Evolutionary conservation across 1,284 basidiomycete species (phyloP).

Genomic region (Trametes sp.): DNA sequence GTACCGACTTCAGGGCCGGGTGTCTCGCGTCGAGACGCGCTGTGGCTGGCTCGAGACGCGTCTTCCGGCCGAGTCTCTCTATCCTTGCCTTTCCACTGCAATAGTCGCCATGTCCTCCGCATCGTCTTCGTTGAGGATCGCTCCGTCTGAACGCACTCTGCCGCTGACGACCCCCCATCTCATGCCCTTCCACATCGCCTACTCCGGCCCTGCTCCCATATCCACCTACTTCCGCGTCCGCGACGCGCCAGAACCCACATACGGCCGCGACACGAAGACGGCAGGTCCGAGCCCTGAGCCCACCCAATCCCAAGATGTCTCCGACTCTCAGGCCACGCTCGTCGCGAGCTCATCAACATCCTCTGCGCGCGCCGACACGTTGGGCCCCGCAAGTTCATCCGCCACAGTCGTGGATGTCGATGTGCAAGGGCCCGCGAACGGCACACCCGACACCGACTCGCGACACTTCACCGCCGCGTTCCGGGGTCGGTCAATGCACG

Average conservation of each 20-base stretch:
- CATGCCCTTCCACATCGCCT: slow-evolving; percentile 81
- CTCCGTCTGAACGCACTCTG: slow-evolving; percentile 31
- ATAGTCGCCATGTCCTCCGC: slow-evolving; percentile 9
- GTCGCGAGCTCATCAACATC: slow-evolving; percentile 17
- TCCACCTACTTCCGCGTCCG: slow-evolving; percentile 73
- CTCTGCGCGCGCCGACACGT: background rate
- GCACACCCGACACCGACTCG: background rate
- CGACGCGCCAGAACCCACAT: slow-evolving; percentile 46
- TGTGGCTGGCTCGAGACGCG: background rate
- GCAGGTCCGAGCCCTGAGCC: background rate
- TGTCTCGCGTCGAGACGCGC: slow-evolving; percentile 16
- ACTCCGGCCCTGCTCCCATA: slow-evolving; percentile 74
- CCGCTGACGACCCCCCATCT: slow-evolving; percentile 61
- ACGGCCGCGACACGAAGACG: slow-evolving; percentile 39
- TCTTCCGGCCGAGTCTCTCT: background rate
- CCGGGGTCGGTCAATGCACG: slow-evolving; percentile 74
- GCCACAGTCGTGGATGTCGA: slow-evolving; percentile 20
- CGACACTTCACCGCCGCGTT: slow-evolving; percentile 69
- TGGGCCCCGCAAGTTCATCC: background rate
- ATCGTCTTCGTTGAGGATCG: slow-evolving; percentile 18
- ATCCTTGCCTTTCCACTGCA: background rate
- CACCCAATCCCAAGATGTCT: background rate
- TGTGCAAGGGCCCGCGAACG: background rate
- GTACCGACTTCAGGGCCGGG: slow-evolving; percentile 18
- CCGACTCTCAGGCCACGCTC: slow-evolving; percentile 2